These are phyloP conservation scores for Stachybotrys echinatus DNA, from an alignment of 2,329 filamentous ascomycete genomes.

Conservation along the genomic window DNA sequence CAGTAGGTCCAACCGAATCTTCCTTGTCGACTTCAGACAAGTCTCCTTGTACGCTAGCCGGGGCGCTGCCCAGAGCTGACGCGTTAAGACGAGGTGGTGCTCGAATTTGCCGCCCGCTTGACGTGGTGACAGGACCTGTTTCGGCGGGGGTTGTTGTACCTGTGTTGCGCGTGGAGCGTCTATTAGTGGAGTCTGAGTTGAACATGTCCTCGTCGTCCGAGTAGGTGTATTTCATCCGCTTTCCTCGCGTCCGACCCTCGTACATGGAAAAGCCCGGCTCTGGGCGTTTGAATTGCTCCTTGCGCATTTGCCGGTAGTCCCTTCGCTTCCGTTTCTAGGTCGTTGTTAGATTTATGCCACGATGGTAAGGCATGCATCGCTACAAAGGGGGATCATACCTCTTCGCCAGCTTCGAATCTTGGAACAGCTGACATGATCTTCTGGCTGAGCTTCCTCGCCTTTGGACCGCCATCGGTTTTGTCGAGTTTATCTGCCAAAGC, in stretches of 20 bases:
- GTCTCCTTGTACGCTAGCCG: slow-evolving; percentile 41
- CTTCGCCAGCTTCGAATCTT: slow-evolving; percentile 88
- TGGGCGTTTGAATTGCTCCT: slow-evolving; percentile 80
- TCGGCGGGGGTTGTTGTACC: slow-evolving; percentile 69
- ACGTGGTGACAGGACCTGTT: slow-evolving; percentile 60
- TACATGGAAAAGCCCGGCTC: slow-evolving; percentile 90
- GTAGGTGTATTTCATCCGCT: slow-evolving; percentile 94
- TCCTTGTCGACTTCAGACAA: slow-evolving; percentile 33
- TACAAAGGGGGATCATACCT: slow-evolving; percentile 48
- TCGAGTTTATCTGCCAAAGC: slow-evolving; percentile 70
- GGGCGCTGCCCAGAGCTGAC: slow-evolving; percentile 45
- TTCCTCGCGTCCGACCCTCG: slow-evolving; percentile 91
- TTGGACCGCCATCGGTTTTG: slow-evolving; percentile 71
- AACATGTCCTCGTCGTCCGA: slow-evolving; percentile 80
- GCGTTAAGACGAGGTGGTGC: slow-evolving; percentile 62
- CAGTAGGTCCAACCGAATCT: slow-evolving; percentile 34
- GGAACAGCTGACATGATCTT: slow-evolving; percentile 77
- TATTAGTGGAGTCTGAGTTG: slow-evolving; percentile 55
- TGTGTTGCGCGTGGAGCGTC: slow-evolving; percentile 72
- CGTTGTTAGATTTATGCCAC: slow-evolving; percentile 9
- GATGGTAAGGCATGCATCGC: background rate
- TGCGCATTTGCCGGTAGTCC: slow-evolving; percentile 82
- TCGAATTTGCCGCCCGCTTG: slow-evolving; percentile 81
- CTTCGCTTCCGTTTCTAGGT: slow-evolving; percentile 83
- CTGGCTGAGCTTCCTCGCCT: slow-evolving; percentile 71